A percentile compares a stretch with the other conserved stretches of the same genome.
These are phyloP conservation scores for Pyricularia grisea DNA, from an alignment of 2,329 filamentous ascomycete genomes.

Conservation along the genomic window DNA sequence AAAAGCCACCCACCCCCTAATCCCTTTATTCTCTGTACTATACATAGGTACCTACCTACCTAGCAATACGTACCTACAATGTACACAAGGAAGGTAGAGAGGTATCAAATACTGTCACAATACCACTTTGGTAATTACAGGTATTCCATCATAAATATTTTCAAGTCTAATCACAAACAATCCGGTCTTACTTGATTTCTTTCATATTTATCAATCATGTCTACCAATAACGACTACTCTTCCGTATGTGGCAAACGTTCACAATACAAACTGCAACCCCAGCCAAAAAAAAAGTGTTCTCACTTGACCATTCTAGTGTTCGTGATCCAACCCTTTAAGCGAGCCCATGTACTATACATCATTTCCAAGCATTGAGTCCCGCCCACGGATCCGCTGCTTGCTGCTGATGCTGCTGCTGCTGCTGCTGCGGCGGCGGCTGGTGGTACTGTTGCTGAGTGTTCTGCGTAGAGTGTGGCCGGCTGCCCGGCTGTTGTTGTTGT, in stretches of 20 bases:
- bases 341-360: neutral
- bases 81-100: no score
- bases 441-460: conserved; percentile 21
- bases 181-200: neutral
- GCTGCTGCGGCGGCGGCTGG: conserved; percentile 26
- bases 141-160: no score
- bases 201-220: neutral
- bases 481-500: no score
- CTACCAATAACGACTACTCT: neutral
- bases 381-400: conserved; percentile 38
- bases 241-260: neutral
- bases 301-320: neutral
- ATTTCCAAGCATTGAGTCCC: conserved; percentile 43
- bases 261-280: neutral
- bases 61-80: no score
- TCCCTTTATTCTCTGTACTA: no score
- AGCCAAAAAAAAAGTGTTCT: neutral
- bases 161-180: no score
- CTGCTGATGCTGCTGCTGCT: conserved; percentile 26
- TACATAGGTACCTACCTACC: no score
- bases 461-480: conserved; percentile 21
- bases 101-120: no score
- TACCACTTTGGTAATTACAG: no score
- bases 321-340: neutral
- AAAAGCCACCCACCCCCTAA: neutral